Evolutionary conservation across 2,329 filamentous ascomycete genomes (phyloP), one percentile per base, ranked within the genome.

Genomic region (Monosporascus cannonballus): DNA sequence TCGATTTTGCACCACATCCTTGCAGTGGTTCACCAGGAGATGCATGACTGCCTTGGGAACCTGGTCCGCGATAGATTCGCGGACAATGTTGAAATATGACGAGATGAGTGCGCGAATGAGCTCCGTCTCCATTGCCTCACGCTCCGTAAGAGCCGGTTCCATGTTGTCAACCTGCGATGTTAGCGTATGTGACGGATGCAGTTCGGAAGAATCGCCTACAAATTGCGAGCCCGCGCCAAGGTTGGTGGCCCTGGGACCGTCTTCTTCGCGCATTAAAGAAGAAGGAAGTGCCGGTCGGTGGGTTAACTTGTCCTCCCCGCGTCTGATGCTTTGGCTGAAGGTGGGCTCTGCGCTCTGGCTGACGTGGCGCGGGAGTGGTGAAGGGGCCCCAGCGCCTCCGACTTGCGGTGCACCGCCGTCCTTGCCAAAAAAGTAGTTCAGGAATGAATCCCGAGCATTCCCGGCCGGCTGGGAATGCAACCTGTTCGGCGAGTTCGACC

Each of bases 11-110:
- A 99, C 92, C 14, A 93, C 93, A 61, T 99, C 94, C 71, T 97
- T 96, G 74, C 90, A 96, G 76, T 96, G 90, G 73, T 99, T 99
- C 67, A 99, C 94, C 36, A 99, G 82, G 47, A 99, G 83, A 70
- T 99, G 94, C 94, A 99, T 99, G 62, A 99, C 88, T 5, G 94
- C 94, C 75, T 99, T 99, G 60, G 94, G 94, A 11, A 99, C 94
- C 73, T 97, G 93, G 69, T 99, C 94, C 45, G 93, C 93, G 64
- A 96, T 96, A n/a, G 90, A 93, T 73, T 99, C 94, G 57, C 94
- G 89, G 47, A 99, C 94, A 65, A 99, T 99, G 71, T 96, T 96
- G 78, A 99, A 99, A 77, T 99, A 99, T 1, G 92, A 96, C 34
- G 90, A 96, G 69, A 99, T 99, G 52, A 99, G 83, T 47, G 92